Base-by-base conservation (phyloP, 139 green algal species). In the Mychonastes homosphaera region DNA sequence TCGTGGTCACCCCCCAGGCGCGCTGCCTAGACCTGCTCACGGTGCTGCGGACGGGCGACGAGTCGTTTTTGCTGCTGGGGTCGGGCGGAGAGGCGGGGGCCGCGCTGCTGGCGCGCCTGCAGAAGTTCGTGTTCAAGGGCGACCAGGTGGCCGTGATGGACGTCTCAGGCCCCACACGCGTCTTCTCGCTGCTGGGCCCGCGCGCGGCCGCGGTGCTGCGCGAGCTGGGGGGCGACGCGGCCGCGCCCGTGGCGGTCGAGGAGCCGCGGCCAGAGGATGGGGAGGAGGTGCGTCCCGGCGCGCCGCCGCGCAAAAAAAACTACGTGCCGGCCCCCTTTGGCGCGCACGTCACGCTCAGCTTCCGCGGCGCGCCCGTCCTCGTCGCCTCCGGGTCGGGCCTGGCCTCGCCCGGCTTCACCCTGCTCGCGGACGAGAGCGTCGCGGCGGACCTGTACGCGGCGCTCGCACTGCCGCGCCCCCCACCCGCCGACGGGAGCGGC, bases 81-180 rank as follows among this genome's bases (percentile, higher is more conserved):
- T 84, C 76, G 0, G 79, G 75, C 0, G 51, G 48, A 38, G 79
- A 73, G 49, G 52, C 56, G 54, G 32, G 64, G 8, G n/a, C n/a
- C n/a, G 13, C 43, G 10, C 46, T 93, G 41, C 40, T 59, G 38
- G n/a, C 73, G 45, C 60, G 79, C 3, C 64, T 93, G 1, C 69
- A 90, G 34, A 87, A 89, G 65, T 71, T 82, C 69, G 85, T 93
- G 30, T 83, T 92, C 43, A 76, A 65, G 0, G 73, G 57, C 2
- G 84, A 93, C 59, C 60, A 91, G 28, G 83, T 85, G 2, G 15
- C 46, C 29, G 67, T 87, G 19, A 24, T 40, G 33, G 80, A 90
- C 59, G 46, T 92, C 12, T 65, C 67, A 21, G 0, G 4, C 16
- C 32, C 38, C 0, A 80, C 62, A 18, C 21, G 35, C 18, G 83